phyloP scores from a whole-genome alignment of 495 filamentous ascomycete species.

The Gamarada debralockiae region DNA sequence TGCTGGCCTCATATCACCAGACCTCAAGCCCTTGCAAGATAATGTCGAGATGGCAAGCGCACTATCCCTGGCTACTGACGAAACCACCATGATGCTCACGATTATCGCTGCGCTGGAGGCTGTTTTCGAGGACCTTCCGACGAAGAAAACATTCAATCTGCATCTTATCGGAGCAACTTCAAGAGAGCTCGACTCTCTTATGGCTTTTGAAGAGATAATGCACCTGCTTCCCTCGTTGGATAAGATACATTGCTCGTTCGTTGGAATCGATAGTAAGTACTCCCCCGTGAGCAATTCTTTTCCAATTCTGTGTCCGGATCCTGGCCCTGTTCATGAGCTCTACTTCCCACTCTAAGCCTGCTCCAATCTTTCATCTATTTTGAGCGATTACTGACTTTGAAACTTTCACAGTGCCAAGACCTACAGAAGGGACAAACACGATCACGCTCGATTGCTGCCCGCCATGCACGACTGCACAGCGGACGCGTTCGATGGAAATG shows the following conservation, averaged over 20 bases:
- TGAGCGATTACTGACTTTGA: no score
- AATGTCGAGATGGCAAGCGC: constrained; percentile 1
- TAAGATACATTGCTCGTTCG: not conserved
- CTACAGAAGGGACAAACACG: no score
- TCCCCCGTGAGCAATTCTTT: not conserved
- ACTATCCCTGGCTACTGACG: not conserved
- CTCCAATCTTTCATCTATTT: no score
- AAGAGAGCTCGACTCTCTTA: constrained; percentile 2
- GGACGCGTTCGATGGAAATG: constrained; percentile 1
- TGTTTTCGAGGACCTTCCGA: not conserved
- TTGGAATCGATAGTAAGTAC: constrained; percentile 5
- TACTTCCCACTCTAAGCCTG: no score
- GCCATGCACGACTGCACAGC: not conserved
- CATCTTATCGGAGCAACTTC: constrained; percentile 9
- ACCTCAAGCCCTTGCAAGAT: not conserved
- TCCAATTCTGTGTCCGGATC: no score
- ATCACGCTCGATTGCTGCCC: constrained; percentile 7
- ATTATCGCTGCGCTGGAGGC: constrained; percentile 5
- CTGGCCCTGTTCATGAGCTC: no score
- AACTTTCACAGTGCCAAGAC: no score
- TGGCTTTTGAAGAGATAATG: constrained; percentile 12
- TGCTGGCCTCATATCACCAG: not conserved
- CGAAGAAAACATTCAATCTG: constrained; percentile 1
- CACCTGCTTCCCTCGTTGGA: constrained; percentile 8
- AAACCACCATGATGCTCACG: not conserved